Conservation (phyloP, 257 asterid genomes). For the Solanum commersonii region DNA sequence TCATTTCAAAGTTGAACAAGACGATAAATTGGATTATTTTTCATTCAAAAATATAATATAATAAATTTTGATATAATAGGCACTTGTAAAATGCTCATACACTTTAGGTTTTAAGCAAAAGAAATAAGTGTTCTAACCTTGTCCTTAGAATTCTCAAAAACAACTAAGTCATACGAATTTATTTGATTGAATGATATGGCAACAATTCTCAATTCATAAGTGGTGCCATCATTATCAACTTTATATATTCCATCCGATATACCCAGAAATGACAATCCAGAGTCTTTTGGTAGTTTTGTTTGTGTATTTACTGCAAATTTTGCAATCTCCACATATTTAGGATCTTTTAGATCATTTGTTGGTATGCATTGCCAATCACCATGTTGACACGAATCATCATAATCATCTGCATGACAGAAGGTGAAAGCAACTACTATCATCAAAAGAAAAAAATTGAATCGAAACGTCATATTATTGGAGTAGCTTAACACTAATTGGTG, state of each 20-base stretch:
- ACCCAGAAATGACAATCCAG: background rate
- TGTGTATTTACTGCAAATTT: background rate
- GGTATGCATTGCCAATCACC: background rate
- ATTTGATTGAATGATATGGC: background rate
- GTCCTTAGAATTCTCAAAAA: background rate
- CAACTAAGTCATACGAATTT: background rate
- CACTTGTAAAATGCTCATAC: background rate
- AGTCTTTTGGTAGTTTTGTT: background rate
- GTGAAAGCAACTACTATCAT: background rate
- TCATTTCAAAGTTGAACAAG: no score
- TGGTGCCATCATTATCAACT: background rate
- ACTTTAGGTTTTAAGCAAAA: background rate
- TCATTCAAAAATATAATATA: background rate
- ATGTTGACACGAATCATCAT: background rate
- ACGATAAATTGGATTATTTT: background rate
- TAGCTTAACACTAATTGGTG: background rate
- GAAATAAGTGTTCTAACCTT: background rate
- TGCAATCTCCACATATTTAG: background rate
- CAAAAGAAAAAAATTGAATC: background rate
- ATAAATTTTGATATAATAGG: background rate
- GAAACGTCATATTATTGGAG: background rate
- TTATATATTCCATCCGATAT: background rate
- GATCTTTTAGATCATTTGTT: background rate
- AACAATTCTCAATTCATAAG: background rate
- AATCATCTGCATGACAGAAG: background rate